phyloP scores from a whole-genome alignment of 352 stramenopile genomes.

The Albugo candida region DNA sequence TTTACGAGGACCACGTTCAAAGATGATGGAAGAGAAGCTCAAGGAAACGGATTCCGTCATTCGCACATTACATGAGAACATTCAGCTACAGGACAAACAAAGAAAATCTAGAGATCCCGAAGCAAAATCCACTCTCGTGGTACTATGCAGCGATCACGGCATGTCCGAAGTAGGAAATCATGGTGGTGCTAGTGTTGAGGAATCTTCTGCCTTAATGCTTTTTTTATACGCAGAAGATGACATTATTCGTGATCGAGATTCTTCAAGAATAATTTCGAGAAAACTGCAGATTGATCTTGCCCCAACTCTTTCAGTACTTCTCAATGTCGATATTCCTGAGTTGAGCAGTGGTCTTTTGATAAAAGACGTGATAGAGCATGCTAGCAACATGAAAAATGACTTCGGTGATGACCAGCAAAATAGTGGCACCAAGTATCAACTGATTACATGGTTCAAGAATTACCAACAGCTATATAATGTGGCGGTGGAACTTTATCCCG shows the following conservation, averaged over 20 bases:
- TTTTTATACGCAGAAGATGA: slow-evolving; percentile 36
- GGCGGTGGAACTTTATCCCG: slow-evolving; percentile 13
- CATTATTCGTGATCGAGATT: not conserved
- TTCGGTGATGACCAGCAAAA: no score
- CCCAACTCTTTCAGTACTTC: slow-evolving; percentile 55
- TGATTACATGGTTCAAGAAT: slow-evolving; percentile 28
- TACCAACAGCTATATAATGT: slow-evolving; percentile 34
- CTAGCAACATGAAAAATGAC: not conserved
- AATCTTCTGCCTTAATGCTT: slow-evolving; percentile 62
- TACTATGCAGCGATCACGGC: slow-evolving; percentile 74
- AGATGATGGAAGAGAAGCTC: slow-evolving; percentile 61
- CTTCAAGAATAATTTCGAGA: slow-evolving; percentile 3
- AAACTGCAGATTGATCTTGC: slow-evolving; percentile 64
- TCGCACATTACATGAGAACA: slow-evolving; percentile 28
- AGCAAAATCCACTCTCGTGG: slow-evolving; percentile 32
- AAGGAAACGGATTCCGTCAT: slow-evolving; percentile 69
- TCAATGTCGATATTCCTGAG: slow-evolving; percentile 41
- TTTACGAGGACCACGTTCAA: slow-evolving; percentile 49
- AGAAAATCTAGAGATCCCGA: slow-evolving; percentile 9
- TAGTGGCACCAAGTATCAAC: not conserved
- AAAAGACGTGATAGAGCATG: slow-evolving; percentile 25
- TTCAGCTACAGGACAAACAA: slow-evolving; percentile 29
- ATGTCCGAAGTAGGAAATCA: slow-evolving; percentile 82
- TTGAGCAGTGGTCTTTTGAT: slow-evolving; percentile 51
- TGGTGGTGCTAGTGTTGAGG: slow-evolving; percentile 61